phyloP scores from a whole-genome alignment of 1,284 basidiomycete genomes.

The Sanghuangporus sanghuang region DNA sequence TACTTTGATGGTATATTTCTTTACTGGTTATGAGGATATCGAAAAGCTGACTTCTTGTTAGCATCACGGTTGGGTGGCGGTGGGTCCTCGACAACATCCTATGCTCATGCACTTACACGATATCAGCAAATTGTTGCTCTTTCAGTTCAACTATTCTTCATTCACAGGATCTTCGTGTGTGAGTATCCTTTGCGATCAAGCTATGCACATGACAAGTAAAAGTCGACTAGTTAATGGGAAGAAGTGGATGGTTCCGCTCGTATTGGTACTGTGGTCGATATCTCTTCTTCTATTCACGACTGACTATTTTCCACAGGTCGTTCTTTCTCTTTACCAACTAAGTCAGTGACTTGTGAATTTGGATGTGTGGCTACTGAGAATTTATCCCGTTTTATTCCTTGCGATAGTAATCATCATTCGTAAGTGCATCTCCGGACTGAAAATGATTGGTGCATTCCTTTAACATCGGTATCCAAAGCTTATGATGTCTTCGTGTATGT shows the following conservation, averaged over 20 bases:
- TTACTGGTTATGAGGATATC: neutral
- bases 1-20: neutral
- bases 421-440: neutral
- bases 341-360: neutral
- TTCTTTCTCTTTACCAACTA: neutral
- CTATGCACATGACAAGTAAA: neutral
- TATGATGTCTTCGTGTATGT: neutral
- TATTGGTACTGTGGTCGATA: neutral
- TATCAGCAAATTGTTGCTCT: neutral
- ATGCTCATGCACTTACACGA: neutral
- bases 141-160: neutral
- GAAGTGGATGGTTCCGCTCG: neutral
- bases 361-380: neutral
- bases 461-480: neutral
- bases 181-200: neutral
- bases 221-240: neutral
- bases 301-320: neutral
- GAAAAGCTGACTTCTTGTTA: neutral
- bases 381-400: too few species aligned
- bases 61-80: neutral
- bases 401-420: neutral
- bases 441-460: neutral
- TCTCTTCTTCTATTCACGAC: neutral
- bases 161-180: neutral
- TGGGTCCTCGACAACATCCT: neutral